Conservation (phyloP, 306 rosid genomes). For the Prunus campanulata region DNA sequence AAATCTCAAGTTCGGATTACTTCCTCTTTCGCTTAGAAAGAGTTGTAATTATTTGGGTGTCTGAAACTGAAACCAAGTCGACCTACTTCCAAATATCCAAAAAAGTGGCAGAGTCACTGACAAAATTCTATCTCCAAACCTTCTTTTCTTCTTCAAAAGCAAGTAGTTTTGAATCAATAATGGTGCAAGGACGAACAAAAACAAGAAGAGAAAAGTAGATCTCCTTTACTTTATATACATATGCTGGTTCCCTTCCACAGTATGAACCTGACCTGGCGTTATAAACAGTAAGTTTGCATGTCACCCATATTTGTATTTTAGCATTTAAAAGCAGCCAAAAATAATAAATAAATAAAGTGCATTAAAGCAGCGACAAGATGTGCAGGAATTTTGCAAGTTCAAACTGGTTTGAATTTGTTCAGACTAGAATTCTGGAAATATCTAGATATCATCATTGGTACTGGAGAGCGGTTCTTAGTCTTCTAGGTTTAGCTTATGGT, state of each 20-base stretch:
- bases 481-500: no score
- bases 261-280: neutral
- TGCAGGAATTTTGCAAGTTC: conserved; percentile 2
- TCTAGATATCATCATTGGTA: neutral
- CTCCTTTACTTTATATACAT: neutral
- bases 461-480: neutral
- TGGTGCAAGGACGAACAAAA: neutral
- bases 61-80: no score
- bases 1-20: no score
- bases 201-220: neutral
- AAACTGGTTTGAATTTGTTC: neutral
- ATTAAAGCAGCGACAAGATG: neutral
- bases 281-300: neutral
- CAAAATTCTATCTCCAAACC: neutral
- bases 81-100: no score
- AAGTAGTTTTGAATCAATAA: neutral
- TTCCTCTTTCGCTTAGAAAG: no score
- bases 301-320: conserved; percentile 6
- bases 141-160: no score
- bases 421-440: neutral
- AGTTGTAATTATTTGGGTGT: no score
- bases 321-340: neutral
- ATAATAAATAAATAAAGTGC: no score
- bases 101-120: neutral
- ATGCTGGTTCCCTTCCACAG: neutral